Conservation (phyloP, 2,329 filamentous ascomycete species). For the Diaporthe sp. region DNA sequence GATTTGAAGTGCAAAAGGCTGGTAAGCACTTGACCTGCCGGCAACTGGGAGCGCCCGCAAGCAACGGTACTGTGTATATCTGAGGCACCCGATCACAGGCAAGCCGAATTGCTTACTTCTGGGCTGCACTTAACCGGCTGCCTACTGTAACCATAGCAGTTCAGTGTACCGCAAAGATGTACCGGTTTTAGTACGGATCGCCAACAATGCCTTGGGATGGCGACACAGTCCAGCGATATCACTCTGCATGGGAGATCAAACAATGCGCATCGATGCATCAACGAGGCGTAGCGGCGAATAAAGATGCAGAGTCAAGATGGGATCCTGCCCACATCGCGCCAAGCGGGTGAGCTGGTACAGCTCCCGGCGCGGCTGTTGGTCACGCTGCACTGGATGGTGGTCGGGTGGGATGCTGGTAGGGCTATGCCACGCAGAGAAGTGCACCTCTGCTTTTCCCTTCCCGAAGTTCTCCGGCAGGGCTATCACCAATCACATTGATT, state of each 20-base stretch:
- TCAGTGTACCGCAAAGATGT: background rate
- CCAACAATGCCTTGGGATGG: background rate
- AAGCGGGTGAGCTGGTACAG: conserved; percentile 21
- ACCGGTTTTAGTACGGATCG: background rate
- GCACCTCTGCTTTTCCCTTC: conserved; percentile 18
- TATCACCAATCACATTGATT: conserved; percentile 7
- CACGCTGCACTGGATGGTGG: conserved; percentile 7
- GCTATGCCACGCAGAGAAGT: conserved; percentile 2
- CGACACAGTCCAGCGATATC: conserved; percentile 17
- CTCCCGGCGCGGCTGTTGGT: conserved; percentile 13
- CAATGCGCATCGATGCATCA: conserved; percentile 28
- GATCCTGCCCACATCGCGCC: conserved; percentile 2
- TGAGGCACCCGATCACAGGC: background rate
- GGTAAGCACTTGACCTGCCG: conserved; percentile 15
- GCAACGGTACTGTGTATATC: background rate
- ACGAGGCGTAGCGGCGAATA: conserved; percentile 5
- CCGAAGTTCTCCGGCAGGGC: conserved; percentile 15
- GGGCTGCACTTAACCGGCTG: conserved; percentile 14
- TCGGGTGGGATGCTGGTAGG: conserved; percentile 6
- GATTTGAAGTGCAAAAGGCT: background rate
- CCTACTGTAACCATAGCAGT: conserved; percentile 17
- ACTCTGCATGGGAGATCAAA: conserved; percentile 25
- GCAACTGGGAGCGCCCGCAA: conserved; percentile 19
- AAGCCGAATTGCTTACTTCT: conserved; percentile 1
- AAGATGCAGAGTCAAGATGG: conserved; percentile 1